phyloP scores from a whole-genome alignment of 1,284 basidiomycete species.

The Fomitiporia mediterranea region DNA sequence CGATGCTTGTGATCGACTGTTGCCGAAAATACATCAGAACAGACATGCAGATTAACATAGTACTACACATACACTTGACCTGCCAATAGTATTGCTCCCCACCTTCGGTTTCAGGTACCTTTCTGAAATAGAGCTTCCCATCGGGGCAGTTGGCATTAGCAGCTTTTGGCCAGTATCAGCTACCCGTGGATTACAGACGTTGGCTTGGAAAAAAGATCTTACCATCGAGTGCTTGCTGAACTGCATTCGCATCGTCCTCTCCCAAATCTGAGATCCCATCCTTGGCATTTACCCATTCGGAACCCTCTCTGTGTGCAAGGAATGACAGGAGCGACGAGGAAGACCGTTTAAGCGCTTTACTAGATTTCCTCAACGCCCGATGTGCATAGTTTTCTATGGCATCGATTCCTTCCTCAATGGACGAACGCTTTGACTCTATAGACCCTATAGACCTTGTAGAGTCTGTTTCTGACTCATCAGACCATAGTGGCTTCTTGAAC shows the following conservation, averaged over 20 bases:
- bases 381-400: too few species aligned
- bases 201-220: not conserved
- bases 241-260: not conserved
- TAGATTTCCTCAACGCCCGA: too few species aligned
- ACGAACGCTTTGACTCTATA: too few species aligned
- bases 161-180: not conserved
- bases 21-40: not conserved
- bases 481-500: too few species aligned
- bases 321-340: too few species aligned
- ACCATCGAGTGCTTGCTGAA: not conserved
- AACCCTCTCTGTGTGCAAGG: too few species aligned
- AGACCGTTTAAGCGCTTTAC: too few species aligned
- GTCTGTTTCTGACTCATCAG: too few species aligned
- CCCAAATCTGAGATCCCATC: too few species aligned
- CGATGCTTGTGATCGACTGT: not conserved
- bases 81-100: not conserved
- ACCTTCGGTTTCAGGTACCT: not conserved
- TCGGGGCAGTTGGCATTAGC: not conserved
- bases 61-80: not conserved
- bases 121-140: not conserved
- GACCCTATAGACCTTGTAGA: too few species aligned
- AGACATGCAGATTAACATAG: not conserved
- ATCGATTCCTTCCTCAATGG: too few species aligned
- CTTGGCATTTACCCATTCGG: too few species aligned
- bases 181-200: not conserved